Evolutionary conservation across 805 yeast genomes (phyloP).

Genomic region (Saccharomyces paradoxus): DNA sequence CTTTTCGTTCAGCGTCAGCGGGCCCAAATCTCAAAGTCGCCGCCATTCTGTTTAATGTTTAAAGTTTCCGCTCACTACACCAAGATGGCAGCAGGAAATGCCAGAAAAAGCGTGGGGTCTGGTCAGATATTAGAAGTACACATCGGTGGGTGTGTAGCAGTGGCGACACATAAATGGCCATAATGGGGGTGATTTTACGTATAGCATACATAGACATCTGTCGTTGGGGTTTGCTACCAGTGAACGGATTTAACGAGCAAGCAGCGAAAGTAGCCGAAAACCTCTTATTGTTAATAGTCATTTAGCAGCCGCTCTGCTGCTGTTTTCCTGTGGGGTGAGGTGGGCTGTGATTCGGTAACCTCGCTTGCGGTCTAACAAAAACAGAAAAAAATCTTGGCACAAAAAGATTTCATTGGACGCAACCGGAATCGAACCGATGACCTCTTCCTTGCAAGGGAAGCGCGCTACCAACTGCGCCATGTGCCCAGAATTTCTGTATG

Average conservation of each 20-base stretch:
- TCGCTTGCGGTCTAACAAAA: background rate
- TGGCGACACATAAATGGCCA: background rate
- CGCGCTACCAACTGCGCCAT: slow-evolving; percentile 83
- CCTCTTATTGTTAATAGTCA: background rate
- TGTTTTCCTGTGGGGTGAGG: background rate
- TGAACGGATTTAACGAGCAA: background rate
- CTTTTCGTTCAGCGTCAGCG: background rate
- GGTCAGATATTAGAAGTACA: background rate
- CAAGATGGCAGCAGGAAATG: background rate
- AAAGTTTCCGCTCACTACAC: background rate
- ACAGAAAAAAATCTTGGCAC: slow-evolving; percentile 1
- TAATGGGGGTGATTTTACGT: background rate
- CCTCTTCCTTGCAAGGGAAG: slow-evolving; percentile 72
- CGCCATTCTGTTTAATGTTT: background rate
- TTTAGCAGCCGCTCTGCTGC: background rate
- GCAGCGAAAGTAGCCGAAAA: background rate
- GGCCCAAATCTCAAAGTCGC: background rate
- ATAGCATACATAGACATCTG: background rate
- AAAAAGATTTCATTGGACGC: slow-evolving; percentile 42
- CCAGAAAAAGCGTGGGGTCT: background rate
- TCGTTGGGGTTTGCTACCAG: background rate
- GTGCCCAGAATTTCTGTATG: slow-evolving; percentile 41
- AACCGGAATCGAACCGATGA: slow-evolving; percentile 73
- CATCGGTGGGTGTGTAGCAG: background rate
- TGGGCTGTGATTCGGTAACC: background rate